Evolutionary conservation across 176 grass and related monocot species (phyloP).

Genomic region (Paspalum notatum): DNA sequence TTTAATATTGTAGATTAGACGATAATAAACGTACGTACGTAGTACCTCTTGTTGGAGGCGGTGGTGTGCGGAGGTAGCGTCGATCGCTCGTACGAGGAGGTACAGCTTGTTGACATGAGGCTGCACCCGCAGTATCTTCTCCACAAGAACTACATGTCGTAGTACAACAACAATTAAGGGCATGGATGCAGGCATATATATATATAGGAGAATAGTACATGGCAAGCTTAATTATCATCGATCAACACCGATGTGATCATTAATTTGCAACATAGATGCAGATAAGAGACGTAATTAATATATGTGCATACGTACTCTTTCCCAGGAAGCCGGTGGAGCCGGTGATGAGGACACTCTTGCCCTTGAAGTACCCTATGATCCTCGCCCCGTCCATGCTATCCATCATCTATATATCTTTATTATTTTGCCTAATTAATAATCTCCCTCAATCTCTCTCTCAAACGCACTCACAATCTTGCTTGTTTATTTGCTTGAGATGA

Average conservation of each 20-base stretch:
- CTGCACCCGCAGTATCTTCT: slow-evolving; percentile 86
- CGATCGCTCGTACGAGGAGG: slow-evolving; percentile 67
- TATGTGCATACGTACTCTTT: slow-evolving; percentile 64
- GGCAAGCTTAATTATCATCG: neutral
- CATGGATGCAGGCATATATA: no score
- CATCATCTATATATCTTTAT: neutral
- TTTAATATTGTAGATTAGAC: no score
- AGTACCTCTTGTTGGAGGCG: slow-evolving; percentile 64
- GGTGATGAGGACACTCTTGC: slow-evolving; percentile 79
- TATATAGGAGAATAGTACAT: no score
- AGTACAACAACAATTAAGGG: no score
- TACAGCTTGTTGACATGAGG: slow-evolving; percentile 74
- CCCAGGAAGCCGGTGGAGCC: slow-evolving; percentile 90
- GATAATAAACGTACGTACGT: no score
- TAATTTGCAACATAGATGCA: neutral
- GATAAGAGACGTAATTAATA: neutral
- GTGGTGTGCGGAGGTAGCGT: slow-evolving; percentile 49
- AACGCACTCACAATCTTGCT: no score
- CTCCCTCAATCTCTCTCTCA: neutral
- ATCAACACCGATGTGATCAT: neutral
- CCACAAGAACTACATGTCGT: slow-evolving; percentile 66
- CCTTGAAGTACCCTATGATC: slow-evolving; percentile 71
- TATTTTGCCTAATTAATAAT: neutral
- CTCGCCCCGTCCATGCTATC: slow-evolving; percentile 60
- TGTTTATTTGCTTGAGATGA: no score